Evolutionary conservation across 2,329 filamentous ascomycete genomes (phyloP).

Genomic region (Arachnomyces sp.): DNA sequence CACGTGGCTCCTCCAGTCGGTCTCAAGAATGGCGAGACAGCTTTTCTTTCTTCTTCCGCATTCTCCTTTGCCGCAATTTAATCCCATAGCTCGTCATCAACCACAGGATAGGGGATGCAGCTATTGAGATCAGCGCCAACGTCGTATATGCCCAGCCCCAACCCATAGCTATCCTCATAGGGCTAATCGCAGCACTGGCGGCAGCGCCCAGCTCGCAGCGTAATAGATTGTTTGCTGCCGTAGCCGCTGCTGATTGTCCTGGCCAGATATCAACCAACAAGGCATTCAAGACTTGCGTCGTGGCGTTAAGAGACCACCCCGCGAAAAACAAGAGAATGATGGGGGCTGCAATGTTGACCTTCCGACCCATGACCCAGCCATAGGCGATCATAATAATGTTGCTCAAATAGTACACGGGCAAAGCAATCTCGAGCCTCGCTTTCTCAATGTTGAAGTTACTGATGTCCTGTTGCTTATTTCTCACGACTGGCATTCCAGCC

Average conservation of each 20-base stretch:
- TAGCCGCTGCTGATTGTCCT: constrained; percentile 13
- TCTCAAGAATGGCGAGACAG: no score
- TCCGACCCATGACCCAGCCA: constrained; percentile 11
- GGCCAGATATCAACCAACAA: constrained; percentile 15
- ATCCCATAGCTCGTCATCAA: no score
- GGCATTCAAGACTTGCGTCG: constrained; percentile 12
- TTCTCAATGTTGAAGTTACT: constrained; percentile 10
- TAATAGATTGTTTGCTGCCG: constrained; percentile 16
- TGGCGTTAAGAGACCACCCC: constrained; percentile 7
- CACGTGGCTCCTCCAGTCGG: no score
- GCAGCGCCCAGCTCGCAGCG: constrained; percentile 14
- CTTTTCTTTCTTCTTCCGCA: no score
- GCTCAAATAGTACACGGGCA: constrained; percentile 2
- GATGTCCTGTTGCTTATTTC: constrained; percentile 6
- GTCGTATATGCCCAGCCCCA: constrained; percentile 21
- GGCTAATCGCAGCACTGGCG: constrained; percentile 13
- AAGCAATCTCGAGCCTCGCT: constrained; percentile 6
- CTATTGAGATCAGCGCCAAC: no score
- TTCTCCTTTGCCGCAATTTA: no score
- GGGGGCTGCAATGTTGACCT: constrained; percentile 11
- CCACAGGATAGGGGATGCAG: no score
- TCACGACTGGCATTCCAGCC: constrained; percentile 3
- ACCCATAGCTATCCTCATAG: constrained; percentile 15
- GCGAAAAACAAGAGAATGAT: constrained; percentile 17
- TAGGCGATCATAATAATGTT: constrained; percentile 6